These are phyloP conservation scores for Cucumis sativus DNA, from an alignment of 306 rosid species.

Conservation along the genomic window DNA sequence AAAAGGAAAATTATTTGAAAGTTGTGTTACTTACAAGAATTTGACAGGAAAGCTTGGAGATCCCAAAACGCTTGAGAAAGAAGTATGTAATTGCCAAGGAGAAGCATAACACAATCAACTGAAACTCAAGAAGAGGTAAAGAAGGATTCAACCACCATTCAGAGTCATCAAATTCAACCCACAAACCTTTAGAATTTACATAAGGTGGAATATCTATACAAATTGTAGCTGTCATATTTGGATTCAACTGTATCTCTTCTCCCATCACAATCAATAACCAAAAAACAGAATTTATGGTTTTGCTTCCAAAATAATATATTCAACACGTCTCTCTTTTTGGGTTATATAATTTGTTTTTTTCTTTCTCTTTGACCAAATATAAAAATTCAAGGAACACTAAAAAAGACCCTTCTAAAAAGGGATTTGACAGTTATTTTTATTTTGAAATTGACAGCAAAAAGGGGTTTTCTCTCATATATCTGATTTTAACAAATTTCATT, in stretches of 20 bases:
- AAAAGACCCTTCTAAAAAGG: too few species aligned
- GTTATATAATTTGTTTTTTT: too few species aligned
- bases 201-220: background rate
- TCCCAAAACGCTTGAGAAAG: constrained; percentile 25
- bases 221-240: background rate
- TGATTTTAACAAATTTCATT: background rate
- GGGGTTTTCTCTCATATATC: background rate
- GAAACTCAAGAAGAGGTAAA: constrained; percentile 34
- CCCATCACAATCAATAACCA: too few species aligned
- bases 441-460: background rate
- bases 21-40: constrained; percentile 28
- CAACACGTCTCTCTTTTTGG: too few species aligned
- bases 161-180: background rate
- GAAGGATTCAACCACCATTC: constrained; percentile 2
- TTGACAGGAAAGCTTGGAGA: constrained; percentile 39
- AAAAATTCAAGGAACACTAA: background rate
- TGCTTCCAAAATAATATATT: background rate
- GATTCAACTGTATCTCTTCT: too few species aligned
- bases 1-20: background rate
- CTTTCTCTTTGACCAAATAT: background rate
- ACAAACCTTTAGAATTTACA: background rate
- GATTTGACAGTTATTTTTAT: background rate
- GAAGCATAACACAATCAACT: constrained; percentile 25
- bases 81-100: constrained; percentile 14
- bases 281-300: background rate